Evolutionary conservation across 352 stramenopile genomes (phyloP).

Genomic region (Chrysophaeum taylorii): DNA sequence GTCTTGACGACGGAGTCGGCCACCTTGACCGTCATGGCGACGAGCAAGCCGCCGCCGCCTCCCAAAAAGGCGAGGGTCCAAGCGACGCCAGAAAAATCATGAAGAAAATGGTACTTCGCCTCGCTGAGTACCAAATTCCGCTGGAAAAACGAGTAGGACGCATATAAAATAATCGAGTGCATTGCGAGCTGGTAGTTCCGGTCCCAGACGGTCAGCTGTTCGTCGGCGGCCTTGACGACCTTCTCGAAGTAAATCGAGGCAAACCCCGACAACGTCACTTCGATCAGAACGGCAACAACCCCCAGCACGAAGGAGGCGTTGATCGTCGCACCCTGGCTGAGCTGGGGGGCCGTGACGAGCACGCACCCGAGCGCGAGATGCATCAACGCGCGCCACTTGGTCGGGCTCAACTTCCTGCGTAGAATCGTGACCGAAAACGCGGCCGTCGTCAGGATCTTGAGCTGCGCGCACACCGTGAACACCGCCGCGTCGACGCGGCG

Average conservation of each 20-base stretch:
- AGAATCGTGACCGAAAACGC: conserved; percentile 53
- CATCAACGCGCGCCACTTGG: conserved; percentile 60
- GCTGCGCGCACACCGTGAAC: conserved; percentile 57
- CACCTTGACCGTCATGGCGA: conserved; percentile 62
- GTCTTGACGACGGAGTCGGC: conserved; percentile 67
- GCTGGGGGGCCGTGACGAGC: conserved; percentile 24
- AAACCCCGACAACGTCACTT: conserved; percentile 58
- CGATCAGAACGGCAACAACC: conserved; percentile 45
- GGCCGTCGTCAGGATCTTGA: conserved; percentile 64
- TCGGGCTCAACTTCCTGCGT: conserved; percentile 42
- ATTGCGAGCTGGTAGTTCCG: conserved; percentile 54
- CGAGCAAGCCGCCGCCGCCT: conserved; percentile 53
- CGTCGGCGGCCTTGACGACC: conserved; percentile 40
- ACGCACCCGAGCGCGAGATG: conserved; percentile 53
- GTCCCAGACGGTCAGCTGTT: conserved; percentile 58
- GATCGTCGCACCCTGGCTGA: neutral
- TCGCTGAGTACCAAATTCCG: neutral
- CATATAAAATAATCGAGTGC: conserved; percentile 25
- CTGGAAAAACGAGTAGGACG: neutral
- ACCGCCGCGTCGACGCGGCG: conserved; percentile 48
- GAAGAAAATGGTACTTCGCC: conserved; percentile 1
- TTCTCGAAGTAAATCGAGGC: conserved; percentile 69
- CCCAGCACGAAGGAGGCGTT: conserved; percentile 25
- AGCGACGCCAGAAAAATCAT: conserved; percentile 1
- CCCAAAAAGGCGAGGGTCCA: conserved; percentile 31